Conservation (phyloP, 2,329 filamentous ascomycete species). For the Penicillium occitanis region DNA sequence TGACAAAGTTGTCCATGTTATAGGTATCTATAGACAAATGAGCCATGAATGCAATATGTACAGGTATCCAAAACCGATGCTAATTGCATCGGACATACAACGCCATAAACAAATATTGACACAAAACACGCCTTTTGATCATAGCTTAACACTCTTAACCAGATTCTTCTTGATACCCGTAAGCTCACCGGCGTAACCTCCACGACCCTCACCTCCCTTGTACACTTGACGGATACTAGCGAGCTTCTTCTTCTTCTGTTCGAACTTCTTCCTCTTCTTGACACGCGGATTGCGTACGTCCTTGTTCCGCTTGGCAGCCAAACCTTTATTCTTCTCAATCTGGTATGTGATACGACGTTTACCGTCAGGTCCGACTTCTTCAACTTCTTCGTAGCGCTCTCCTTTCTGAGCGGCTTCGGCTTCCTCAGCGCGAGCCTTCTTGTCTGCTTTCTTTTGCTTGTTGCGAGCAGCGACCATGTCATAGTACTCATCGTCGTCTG, state of each 20-base stretch:
- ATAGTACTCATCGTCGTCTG: slow-evolving; percentile 67
- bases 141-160: slow-evolving; percentile 91
- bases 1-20: background rate
- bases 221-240: slow-evolving; percentile 81
- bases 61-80: slow-evolving; percentile 2
- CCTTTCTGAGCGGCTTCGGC: slow-evolving; percentile 56
- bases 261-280: slow-evolving; percentile 96
- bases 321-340: slow-evolving; percentile 96
- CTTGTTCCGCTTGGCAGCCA: slow-evolving; percentile 88
- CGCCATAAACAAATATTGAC: background rate
- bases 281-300: slow-evolving; percentile 91
- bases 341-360: slow-evolving; percentile 90
- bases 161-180: slow-evolving; percentile 94
- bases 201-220: slow-evolving; percentile 78
- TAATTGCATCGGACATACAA: background rate
- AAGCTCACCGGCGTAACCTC: slow-evolving; percentile 86
- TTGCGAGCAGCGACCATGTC: slow-evolving; percentile 71
- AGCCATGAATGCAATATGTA: slow-evolving; percentile 14
- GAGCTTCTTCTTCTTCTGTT: slow-evolving; percentile 97
- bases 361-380: slow-evolving; percentile 74
- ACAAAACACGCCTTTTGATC: slow-evolving; percentile 29
- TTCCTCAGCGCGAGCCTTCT: slow-evolving; percentile 66
- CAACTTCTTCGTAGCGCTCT: slow-evolving; percentile 63
- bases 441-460: slow-evolving; percentile 64
- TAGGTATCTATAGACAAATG: background rate